phyloP scores from a whole-genome alignment of 2,329 filamentous ascomycete species.

The Xylariomycetidae sp. region DNA sequence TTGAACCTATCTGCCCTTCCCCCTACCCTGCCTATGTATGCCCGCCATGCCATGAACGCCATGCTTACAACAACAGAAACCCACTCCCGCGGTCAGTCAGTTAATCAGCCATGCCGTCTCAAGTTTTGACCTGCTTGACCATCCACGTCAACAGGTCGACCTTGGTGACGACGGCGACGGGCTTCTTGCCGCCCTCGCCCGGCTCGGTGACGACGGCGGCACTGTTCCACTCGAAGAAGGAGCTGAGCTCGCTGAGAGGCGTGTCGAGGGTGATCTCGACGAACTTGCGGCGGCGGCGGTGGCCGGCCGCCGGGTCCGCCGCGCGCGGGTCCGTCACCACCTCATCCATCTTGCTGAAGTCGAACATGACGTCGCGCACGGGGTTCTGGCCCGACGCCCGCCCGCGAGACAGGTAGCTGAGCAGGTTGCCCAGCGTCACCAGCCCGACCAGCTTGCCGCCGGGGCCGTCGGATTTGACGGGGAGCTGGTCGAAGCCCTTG shows the following conservation, averaged over 20 bases:
- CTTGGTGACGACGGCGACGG: slow-evolving; percentile 89
- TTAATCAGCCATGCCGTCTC: too few species aligned
- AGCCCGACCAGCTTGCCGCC: slow-evolving; percentile 76
- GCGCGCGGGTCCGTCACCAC: slow-evolving; percentile 85
- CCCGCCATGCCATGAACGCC: too few species aligned
- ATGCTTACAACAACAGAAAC: too few species aligned
- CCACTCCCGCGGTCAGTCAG: neutral
- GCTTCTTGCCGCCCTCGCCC: slow-evolving; percentile 57
- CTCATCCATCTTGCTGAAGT: slow-evolving; percentile 82
- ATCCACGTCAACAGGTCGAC: slow-evolving; percentile 92
- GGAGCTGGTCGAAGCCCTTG: slow-evolving; percentile 95
- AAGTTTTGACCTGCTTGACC: slow-evolving; percentile 60
- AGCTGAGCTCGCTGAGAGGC: slow-evolving; percentile 72
- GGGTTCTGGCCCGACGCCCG: slow-evolving; percentile 67
- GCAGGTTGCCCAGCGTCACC: slow-evolving; percentile 88
- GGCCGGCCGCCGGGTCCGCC: slow-evolving; percentile 64
- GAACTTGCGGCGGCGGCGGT: slow-evolving; percentile 60
- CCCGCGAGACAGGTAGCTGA: slow-evolving; percentile 81
- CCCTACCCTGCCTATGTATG: slow-evolving; percentile 7
- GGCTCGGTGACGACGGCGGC: slow-evolving; percentile 89
- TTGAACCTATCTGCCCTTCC: slow-evolving; percentile 3
- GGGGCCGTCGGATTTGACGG: slow-evolving; percentile 68
- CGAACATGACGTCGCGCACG: slow-evolving; percentile 91
- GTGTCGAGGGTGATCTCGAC: slow-evolving; percentile 94
- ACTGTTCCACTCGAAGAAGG: slow-evolving; percentile 97